Evolutionary conservation across 208 protist species (phyloP).

Genomic region (Trypanosoma cruzi): DNA sequence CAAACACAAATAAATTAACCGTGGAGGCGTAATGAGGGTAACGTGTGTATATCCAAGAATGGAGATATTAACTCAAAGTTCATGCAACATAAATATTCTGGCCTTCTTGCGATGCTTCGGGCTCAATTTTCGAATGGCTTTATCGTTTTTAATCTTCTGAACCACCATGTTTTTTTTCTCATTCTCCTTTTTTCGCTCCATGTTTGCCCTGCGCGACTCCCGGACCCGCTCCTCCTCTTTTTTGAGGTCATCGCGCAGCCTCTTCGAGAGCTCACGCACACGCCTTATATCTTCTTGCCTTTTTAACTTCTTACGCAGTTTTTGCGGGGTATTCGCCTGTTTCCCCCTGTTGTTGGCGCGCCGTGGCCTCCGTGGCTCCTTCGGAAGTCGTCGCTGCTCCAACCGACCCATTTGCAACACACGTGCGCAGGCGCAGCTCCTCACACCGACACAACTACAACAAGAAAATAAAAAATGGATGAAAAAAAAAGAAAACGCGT

Average conservation of each 20-base stretch:
- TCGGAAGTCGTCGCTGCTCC: conserved; percentile 69
- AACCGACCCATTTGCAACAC: conserved; percentile 52
- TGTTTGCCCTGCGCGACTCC: conserved; percentile 85
- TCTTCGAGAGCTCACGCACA: conserved; percentile 61
- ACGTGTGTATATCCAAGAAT: not conserved
- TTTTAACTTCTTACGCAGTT: conserved; percentile 83
- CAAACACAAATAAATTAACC: no score
- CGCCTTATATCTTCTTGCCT: conserved; percentile 63
- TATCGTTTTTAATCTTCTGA: conserved; percentile 90
- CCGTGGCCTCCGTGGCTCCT: conserved; percentile 57
- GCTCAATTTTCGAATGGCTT: conserved; percentile 88
- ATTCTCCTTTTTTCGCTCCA: conserved; percentile 78
- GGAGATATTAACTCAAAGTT: conserved; percentile 45
- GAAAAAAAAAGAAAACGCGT: conserved; percentile 1
- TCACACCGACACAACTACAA: not conserved
- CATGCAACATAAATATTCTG: conserved; percentile 90
- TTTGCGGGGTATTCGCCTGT: conserved; percentile 34
- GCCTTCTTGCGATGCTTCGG: conserved; percentile 87
- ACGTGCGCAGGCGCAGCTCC: not conserved
- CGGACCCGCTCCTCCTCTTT: conserved; percentile 72
- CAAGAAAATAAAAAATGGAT: conserved; percentile 21
- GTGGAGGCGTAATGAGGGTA: not conserved
- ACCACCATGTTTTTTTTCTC: conserved; percentile 93
- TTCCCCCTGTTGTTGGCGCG: conserved; percentile 40
- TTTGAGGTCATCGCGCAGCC: conserved; percentile 85